Evolutionary conservation across 345 rosid species (phyloP).

Genomic region (Isatis tinctoria): DNA sequence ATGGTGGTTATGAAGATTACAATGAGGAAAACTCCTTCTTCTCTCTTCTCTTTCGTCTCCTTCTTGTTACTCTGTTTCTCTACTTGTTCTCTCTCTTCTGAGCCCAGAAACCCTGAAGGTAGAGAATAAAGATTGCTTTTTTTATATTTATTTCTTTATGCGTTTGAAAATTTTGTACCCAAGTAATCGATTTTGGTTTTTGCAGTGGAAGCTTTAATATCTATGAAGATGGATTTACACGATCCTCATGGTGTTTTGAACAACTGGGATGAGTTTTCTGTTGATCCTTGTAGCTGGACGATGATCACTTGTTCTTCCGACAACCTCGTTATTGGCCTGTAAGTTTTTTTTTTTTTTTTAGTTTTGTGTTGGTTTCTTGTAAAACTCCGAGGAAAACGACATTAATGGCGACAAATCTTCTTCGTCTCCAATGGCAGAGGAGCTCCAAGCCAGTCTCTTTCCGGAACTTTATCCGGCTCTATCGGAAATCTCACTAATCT

Average conservation of each 20-base stretch:
- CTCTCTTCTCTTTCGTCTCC: conserved; percentile 26
- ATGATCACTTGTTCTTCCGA: conserved; percentile 85
- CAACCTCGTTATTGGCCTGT: conserved; percentile 80
- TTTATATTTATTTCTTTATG: neutral
- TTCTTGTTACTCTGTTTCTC: conserved; percentile 32
- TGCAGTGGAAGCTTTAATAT: conserved; percentile 78
- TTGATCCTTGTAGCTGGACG: conserved; percentile 98
- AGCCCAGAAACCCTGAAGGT: conserved; percentile 93
- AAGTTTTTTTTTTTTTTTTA: conserved; percentile 22
- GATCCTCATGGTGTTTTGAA: conserved; percentile 86
- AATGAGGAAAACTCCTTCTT: neutral
- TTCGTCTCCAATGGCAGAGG: conserved; percentile 44
- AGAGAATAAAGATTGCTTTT: neutral
- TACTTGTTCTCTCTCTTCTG: conserved; percentile 45
- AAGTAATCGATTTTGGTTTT: neutral
- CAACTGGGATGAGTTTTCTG: conserved; percentile 93
- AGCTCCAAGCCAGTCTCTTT: conserved; percentile 90
- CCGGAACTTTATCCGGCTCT: conserved; percentile 69
- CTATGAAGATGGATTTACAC: conserved; percentile 45
- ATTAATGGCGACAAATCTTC: conserved; percentile 23
- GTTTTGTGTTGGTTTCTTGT: neutral
- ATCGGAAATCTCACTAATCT: conserved; percentile 90
- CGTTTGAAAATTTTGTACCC: neutral
- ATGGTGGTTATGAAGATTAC: conserved; percentile 30
- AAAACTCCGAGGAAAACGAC: neutral